Conservation (phyloP, 2,329 filamentous ascomycete species). For the Colletotrichum sp. region DNA sequence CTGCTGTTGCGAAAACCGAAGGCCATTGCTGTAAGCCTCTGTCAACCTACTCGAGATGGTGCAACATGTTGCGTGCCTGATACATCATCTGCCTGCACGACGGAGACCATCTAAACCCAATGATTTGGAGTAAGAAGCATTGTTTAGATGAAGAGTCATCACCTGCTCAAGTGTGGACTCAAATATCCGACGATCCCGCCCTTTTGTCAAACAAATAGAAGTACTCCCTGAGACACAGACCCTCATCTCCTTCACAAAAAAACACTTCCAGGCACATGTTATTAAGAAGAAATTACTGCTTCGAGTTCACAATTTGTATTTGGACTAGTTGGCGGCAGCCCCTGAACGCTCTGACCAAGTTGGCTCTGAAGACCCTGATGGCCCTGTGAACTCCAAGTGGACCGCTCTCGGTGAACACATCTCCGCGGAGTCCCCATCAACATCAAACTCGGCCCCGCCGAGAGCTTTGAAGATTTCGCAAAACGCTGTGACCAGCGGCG, state of each 20-base stretch:
- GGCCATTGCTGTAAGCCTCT: not conserved
- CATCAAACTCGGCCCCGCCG: not conserved
- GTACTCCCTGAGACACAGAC: not conserved
- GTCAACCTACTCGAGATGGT: not conserved
- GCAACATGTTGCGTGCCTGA: not conserved
- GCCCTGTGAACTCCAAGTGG: not conserved
- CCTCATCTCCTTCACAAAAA: not conserved
- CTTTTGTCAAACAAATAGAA: not conserved
- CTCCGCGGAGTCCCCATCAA: not conserved
- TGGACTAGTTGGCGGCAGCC: not conserved
- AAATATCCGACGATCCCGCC: not conserved
- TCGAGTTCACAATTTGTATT: not conserved
- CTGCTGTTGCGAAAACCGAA: not conserved
- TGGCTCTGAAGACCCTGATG: not conserved
- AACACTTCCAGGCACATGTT: not conserved
- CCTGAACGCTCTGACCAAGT: not conserved
- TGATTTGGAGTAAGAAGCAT: not conserved
- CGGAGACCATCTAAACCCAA: not conserved
- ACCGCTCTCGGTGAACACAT: not conserved
- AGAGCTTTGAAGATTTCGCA: not conserved
- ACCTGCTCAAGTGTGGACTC: not conserved
- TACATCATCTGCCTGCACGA: not conserved
- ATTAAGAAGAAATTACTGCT: not conserved
- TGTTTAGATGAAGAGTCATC: not conserved
- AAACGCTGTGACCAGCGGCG: not conserved